phyloP scores from a whole-genome alignment of 2,329 filamentous ascomycete species.

The Neonectria faginata region DNA sequence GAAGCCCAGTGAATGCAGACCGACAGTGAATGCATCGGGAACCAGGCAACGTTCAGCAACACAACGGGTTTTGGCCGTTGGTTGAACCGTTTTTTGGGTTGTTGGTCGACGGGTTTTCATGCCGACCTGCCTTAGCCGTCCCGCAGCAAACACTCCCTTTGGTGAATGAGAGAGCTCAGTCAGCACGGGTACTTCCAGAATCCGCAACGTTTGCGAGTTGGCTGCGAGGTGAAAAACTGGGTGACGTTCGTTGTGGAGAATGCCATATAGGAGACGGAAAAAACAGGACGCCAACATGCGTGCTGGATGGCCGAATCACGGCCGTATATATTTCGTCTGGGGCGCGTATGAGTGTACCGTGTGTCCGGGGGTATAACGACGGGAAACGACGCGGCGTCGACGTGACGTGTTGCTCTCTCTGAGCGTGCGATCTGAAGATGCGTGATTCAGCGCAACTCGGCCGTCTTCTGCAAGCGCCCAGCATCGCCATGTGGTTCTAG shows the following conservation, averaged over 20 bases:
- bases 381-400: not conserved
- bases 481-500: not conserved
- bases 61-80: not conserved
- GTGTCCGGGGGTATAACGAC: not conserved
- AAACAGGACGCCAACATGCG: not conserved
- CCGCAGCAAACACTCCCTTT: conserved; percentile 15
- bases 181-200: not conserved
- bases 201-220: not conserved
- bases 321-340: not conserved
- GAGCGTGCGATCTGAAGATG: not conserved
- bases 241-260: not conserved
- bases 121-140: conserved; percentile 1
- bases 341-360: not conserved
- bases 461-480: not conserved
- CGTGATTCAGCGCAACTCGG: not conserved
- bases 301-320: not conserved
- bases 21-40: not conserved
- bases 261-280: not conserved
- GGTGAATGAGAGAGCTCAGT: not conserved
- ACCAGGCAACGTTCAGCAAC: not conserved
- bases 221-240: not conserved
- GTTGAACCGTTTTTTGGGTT: too few species aligned
- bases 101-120: conserved; percentile 5
- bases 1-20: not conserved
- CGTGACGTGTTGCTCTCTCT: not conserved